Evolutionary conservation across 169 alveolate genomes (phyloP).

Genomic region (Eimeria acervulina): DNA sequence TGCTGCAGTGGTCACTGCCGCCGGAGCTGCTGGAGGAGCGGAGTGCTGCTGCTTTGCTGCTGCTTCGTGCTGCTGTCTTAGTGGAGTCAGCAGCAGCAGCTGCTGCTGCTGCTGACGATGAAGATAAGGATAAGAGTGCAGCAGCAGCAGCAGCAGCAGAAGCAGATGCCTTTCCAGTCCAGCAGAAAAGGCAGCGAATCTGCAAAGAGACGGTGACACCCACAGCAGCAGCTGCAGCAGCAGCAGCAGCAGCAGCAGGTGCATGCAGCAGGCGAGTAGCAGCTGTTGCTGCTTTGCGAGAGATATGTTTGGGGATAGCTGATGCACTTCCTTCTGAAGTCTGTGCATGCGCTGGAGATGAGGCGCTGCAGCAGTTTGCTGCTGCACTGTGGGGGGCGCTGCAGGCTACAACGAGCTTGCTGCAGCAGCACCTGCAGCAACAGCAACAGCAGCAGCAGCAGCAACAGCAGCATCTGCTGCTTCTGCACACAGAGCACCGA

Average conservation of each 20-base stretch:
- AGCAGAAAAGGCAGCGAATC: constrained; percentile 9
- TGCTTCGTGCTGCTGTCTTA: constrained; percentile 29
- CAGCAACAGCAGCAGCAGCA: neutral
- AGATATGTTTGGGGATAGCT: neutral
- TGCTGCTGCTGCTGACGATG: neutral
- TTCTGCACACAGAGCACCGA: neutral
- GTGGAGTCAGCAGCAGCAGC: constrained; percentile 13
- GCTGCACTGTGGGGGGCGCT: constrained; percentile 18
- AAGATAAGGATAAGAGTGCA: neutral
- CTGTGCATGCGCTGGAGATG: neutral
- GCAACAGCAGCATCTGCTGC: neutral
- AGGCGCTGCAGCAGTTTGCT: neutral
- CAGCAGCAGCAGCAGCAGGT: constrained; percentile 45
- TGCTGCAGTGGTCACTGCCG: constrained; percentile 2
- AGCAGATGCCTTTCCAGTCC: neutral
- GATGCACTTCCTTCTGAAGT: neutral
- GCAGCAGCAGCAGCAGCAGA: constrained; percentile 58
- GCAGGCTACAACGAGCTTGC: constrained; percentile 19
- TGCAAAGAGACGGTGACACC: neutral
- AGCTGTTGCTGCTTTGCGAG: constrained; percentile 21
- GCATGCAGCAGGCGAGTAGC: constrained; percentile 21
- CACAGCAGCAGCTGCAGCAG: neutral
- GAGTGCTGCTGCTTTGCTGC: neutral
- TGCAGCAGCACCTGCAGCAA: constrained; percentile 6
- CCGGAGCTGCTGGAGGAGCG: constrained; percentile 47